phyloP scores from a whole-genome alignment of 495 filamentous ascomycete genomes.

The Bacidia gigantensis region DNA sequence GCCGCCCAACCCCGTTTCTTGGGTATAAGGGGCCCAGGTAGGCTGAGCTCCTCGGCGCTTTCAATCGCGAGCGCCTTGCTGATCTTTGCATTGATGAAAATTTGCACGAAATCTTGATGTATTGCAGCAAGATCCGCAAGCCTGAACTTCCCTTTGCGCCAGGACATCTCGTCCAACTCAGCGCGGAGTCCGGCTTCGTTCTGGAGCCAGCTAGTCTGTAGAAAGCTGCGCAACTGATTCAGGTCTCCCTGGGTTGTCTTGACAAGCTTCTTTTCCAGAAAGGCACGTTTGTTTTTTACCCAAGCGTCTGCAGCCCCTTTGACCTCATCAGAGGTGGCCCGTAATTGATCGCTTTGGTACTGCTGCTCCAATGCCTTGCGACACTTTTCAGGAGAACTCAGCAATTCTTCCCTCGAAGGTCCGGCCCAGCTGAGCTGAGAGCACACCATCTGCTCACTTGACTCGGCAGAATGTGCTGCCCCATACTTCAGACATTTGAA shows the following conservation, averaged over 20 bases:
- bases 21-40: neutral
- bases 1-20: neutral
- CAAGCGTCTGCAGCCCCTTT: neutral
- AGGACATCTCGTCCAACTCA: slow-evolving; percentile 5
- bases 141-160: slow-evolving; percentile 2
- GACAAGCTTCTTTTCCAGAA: neutral
- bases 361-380: neutral
- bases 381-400: neutral
- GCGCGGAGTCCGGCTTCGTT: neutral
- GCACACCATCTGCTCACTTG: slow-evolving; percentile 4
- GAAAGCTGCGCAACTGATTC: neutral
- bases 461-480: neutral
- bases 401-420: slow-evolving; percentile 2
- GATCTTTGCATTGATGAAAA: slow-evolving; percentile 1
- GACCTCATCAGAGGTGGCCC: neutral
- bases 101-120: neutral
- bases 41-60: neutral
- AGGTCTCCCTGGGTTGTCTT: neutral
- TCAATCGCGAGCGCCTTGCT: neutral
- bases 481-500: slow-evolving; percentile 6
- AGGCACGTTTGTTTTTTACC: neutral
- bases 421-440: slow-evolving; percentile 4
- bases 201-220: slow-evolving; percentile 3
- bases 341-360: neutral
- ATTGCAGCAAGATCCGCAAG: slow-evolving; percentile 4